A percentile compares a stretch with the other conserved stretches of the same genome.
phyloP scores from a whole-genome alignment of 139 green algal species.

The Zygnema cylindricum region DNA sequence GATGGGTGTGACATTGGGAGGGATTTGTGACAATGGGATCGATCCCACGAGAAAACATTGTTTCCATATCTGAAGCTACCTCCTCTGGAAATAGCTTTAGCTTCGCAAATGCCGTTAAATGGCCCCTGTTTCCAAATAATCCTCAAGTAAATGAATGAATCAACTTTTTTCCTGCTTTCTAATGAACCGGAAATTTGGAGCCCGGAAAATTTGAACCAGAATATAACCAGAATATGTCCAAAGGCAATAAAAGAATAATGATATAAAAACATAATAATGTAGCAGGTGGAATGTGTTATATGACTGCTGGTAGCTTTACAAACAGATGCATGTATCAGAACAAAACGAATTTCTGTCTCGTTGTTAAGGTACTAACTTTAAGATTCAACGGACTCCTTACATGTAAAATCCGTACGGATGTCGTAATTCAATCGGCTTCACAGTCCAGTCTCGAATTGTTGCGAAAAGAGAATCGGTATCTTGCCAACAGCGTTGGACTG shows the following conservation, averaged over 20 bases:
- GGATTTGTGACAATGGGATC: slow-evolving; percentile 70
- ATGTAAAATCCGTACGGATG: slow-evolving; percentile 59
- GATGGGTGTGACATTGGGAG: slow-evolving; percentile 69
- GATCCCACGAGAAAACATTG: slow-evolving; percentile 72
- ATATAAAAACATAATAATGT: not conserved
- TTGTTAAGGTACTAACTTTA: too few species aligned
- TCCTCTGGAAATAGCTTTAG: slow-evolving; percentile 41
- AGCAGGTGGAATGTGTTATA: not conserved
- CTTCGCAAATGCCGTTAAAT: slow-evolving; percentile 49
- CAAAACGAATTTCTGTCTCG: too few species aligned
- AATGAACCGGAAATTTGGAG: too few species aligned
- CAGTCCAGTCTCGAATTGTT: slow-evolving; percentile 64
- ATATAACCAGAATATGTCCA: too few species aligned
- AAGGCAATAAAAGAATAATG: not conserved
- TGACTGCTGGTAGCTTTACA: too few species aligned
- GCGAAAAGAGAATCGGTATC: slow-evolving; percentile 71
- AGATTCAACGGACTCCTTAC: slow-evolving; percentile 9
- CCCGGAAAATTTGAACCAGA: too few species aligned
- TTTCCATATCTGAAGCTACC: slow-evolving; percentile 46
- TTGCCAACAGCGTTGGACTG: slow-evolving; percentile 63
- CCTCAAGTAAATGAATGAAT: too few species aligned
- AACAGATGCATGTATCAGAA: too few species aligned
- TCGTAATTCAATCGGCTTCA: slow-evolving; percentile 69
- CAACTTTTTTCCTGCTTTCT: too few species aligned
- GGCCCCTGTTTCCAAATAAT: slow-evolving; percentile 39